phyloP scores from a whole-genome alignment of 352 stramenopile genomes.

The Thalassiosira hispida region DNA sequence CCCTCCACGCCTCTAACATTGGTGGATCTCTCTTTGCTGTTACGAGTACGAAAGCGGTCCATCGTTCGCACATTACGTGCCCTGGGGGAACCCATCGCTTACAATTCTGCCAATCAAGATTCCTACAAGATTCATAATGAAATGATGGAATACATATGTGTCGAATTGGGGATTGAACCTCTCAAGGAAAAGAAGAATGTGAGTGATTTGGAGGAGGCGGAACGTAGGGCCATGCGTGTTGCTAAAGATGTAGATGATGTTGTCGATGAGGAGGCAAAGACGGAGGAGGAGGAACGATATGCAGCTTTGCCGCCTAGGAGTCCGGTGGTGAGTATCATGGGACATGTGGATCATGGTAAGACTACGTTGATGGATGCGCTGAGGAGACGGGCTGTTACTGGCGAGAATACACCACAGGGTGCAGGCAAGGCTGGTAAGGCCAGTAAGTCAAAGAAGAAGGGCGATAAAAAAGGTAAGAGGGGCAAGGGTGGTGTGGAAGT shows the following conservation, averaged over 20 bases:
- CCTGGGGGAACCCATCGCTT: slow-evolving; percentile 40
- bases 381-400: slow-evolving; percentile 66
- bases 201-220: slow-evolving; percentile 47
- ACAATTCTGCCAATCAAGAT: slow-evolving; percentile 42
- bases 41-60: slow-evolving; percentile 42
- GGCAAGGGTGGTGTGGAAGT: slow-evolving; percentile 25
- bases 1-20: slow-evolving; percentile 29
- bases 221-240: slow-evolving; percentile 42
- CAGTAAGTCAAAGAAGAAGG: slow-evolving; percentile 59
- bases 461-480: slow-evolving; percentile 28
- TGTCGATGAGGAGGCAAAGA: slow-evolving; percentile 32
- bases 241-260: slow-evolving; percentile 21
- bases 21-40: slow-evolving; percentile 45
- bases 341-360: slow-evolving; percentile 98
- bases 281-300: slow-evolving; percentile 48
- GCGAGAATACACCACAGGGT: slow-evolving; percentile 18
- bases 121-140: slow-evolving; percentile 58
- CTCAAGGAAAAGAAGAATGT: slow-evolving; percentile 33
- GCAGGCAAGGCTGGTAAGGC: slow-evolving; percentile 10
- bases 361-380: slow-evolving; percentile 97
- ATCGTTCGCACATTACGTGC: slow-evolving; percentile 43
- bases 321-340: slow-evolving; percentile 96
- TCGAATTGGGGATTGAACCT: slow-evolving; percentile 73
- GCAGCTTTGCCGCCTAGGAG: slow-evolving; percentile 77
- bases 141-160: slow-evolving; percentile 68